Conservation (phyloP, 176 grass and related monocot species). For the Oryza nivara region DNA sequence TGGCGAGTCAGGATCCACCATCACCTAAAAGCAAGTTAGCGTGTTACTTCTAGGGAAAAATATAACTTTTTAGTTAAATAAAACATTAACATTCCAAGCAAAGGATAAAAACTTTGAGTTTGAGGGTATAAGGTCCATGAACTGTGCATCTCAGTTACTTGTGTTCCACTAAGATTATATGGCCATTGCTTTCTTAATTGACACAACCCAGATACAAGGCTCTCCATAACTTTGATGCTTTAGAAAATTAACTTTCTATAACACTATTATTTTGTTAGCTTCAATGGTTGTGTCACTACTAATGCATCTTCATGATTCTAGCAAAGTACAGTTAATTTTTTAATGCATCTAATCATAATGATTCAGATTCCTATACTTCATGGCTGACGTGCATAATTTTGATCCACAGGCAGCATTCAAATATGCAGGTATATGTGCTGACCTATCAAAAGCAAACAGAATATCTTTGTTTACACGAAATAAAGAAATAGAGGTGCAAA, state of each 20-base stretch:
- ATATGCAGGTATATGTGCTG: conserved; percentile 35
- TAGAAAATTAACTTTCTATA: conserved; percentile 1
- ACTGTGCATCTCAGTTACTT: conserved; percentile 24
- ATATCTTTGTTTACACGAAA: conserved; percentile 40
- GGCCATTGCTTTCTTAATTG: conserved; percentile 1
- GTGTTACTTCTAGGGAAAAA: conserved; percentile 39
- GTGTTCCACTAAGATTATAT: conserved; percentile 31
- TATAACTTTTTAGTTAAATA: conserved; percentile 27
- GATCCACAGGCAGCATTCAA: conserved; percentile 17
- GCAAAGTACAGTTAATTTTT: conserved; percentile 29
- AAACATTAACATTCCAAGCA: conserved; percentile 4
- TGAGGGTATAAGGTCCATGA: conserved; percentile 1
- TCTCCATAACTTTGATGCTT: conserved; percentile 22
- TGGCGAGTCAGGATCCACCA: conserved; percentile 96
- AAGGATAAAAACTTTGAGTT: neutral
- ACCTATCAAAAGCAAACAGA: conserved; percentile 24
- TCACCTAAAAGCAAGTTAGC: conserved; percentile 67
- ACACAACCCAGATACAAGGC: neutral
- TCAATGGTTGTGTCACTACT: neutral
- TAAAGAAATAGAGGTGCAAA: conserved; percentile 32
- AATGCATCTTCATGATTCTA: neutral
- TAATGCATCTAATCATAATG: conserved; percentile 26
- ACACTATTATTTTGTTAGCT: conserved; percentile 1
- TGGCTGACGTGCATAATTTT: conserved; percentile 38
- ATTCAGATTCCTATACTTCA: conserved; percentile 38